phyloP scores from a whole-genome alignment of 106 monocot genomes.

The Vanilla planifolia region DNA sequence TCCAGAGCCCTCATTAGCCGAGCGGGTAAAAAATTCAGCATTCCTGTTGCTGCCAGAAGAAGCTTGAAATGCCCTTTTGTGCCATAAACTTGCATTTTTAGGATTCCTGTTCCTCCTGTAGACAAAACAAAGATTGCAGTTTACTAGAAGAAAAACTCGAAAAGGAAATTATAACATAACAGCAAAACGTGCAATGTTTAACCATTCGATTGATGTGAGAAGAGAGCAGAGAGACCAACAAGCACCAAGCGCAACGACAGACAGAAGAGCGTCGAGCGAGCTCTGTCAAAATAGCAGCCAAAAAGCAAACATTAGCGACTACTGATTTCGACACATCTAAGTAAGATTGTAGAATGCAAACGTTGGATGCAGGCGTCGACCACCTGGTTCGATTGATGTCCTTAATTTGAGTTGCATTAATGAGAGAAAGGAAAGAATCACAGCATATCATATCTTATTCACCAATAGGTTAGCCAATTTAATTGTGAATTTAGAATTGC shows the following conservation, averaged over 20 bases:
- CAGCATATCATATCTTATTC: no score
- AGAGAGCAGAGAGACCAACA: slow-evolving; percentile 39
- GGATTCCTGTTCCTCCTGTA: slow-evolving; percentile 27
- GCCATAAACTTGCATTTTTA: slow-evolving; percentile 27
- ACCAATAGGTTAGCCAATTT: no score
- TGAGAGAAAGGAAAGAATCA: no score
- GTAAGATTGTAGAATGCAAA: no score
- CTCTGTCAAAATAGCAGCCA: slow-evolving; percentile 43
- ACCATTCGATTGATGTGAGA: slow-evolving; percentile 16
- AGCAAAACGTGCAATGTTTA: slow-evolving; percentile 1
- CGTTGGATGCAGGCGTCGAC: no score
- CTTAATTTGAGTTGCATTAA: no score
- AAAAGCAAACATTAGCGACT: no score
- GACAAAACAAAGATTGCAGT: not conserved
- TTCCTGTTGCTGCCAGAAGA: slow-evolving; percentile 28
- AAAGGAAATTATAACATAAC: no score
- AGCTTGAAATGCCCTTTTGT: slow-evolving; percentile 26
- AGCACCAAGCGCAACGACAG: slow-evolving; percentile 23
- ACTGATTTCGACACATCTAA: no score
- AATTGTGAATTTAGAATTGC: no score
- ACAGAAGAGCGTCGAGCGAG: slow-evolving; percentile 54
- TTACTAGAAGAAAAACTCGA: not conserved
- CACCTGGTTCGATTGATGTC: no score
- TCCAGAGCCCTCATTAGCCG: slow-evolving; percentile 17
- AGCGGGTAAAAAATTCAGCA: slow-evolving; percentile 62